Evolutionary conservation across 2,329 filamentous ascomycete genomes (phyloP).

Genomic region (Pseudogymnoascus sp.): DNA sequence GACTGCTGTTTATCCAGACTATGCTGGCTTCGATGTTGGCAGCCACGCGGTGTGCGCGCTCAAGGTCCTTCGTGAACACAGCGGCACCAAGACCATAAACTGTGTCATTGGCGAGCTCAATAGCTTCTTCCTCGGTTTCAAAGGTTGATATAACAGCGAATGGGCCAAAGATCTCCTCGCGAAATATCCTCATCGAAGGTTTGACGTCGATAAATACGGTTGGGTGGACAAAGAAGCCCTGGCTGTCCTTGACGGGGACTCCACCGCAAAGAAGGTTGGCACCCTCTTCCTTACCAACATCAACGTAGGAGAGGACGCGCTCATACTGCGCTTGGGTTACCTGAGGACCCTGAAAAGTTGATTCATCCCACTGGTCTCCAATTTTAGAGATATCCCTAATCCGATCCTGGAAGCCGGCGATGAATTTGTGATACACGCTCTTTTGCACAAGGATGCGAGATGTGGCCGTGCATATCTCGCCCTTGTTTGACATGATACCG

Average conservation of each 20-base stretch:
- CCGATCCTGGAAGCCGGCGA: conserved; percentile 43
- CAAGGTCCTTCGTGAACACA: conserved; percentile 60
- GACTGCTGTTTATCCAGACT: conserved; percentile 61
- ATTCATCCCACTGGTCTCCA: conserved; percentile 54
- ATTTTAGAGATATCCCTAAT: conserved; percentile 53
- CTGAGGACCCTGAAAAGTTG: conserved; percentile 46
- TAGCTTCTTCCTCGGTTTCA: conserved; percentile 56
- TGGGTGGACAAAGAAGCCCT: conserved; percentile 63
- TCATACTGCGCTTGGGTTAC: conserved; percentile 40
- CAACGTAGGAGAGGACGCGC: conserved; percentile 39
- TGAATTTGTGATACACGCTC: conserved; percentile 54
- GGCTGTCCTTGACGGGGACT: conserved; percentile 37
- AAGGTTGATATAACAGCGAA: conserved; percentile 57
- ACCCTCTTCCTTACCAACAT: conserved; percentile 55
- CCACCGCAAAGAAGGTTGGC: conserved; percentile 56
- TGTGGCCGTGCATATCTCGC: conserved; percentile 57
- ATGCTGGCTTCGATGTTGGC: conserved; percentile 63
- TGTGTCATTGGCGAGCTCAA: conserved; percentile 51
- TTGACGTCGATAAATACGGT: conserved; percentile 55
- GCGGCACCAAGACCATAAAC: conserved; percentile 58
- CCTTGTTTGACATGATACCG: conserved; percentile 52
- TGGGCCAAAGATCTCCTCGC: conserved; percentile 59
- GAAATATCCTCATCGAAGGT: conserved; percentile 40
- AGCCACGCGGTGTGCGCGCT: conserved; percentile 56
- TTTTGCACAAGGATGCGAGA: conserved; percentile 59